Evolutionary conservation across 2,329 filamentous ascomycete species (phyloP).

Genomic region (Nannizzia gypsea): DNA sequence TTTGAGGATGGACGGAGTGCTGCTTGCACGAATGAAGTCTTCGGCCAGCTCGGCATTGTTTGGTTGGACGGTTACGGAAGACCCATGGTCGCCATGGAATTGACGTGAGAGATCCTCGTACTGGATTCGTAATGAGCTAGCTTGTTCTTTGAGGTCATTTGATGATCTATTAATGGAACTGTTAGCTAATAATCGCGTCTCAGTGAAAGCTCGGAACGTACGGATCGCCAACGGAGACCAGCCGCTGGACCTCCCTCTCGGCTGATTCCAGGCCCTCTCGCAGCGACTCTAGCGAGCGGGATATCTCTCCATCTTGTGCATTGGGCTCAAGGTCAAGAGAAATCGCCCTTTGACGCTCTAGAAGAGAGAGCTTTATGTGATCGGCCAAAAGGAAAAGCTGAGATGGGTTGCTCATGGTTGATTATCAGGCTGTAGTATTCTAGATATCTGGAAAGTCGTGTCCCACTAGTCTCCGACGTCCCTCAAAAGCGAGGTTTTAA

Average conservation of each 20-base stretch:
- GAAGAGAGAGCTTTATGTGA: conserved; percentile 89
- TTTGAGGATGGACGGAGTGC: conserved; percentile 31
- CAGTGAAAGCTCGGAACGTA: conserved; percentile 27
- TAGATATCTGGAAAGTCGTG: neutral
- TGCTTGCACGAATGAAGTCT: conserved; percentile 51
- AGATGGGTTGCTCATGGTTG: conserved; percentile 42
- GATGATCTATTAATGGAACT: conserved; percentile 18
- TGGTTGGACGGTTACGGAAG: neutral
- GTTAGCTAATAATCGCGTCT: neutral
- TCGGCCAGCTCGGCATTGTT: conserved; percentile 32
- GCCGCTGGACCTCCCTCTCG: conserved; percentile 50
- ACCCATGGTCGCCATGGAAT: conserved; percentile 54
- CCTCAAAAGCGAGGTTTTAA: neutral
- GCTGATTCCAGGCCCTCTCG: conserved; percentile 64
- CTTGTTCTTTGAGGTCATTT: conserved; percentile 50
- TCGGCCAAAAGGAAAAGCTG: conserved; percentile 90
- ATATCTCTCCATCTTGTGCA: conserved; percentile 78
- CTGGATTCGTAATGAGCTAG: conserved; percentile 59
- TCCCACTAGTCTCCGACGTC: neutral
- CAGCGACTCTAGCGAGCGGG: conserved; percentile 75
- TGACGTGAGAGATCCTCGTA: conserved; percentile 65
- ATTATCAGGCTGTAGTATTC: neutral
- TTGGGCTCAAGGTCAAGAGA: conserved; percentile 66
- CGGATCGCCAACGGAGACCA: conserved; percentile 52
- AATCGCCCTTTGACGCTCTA: conserved; percentile 79